These are phyloP conservation scores for Tricholoma sp. DNA, from an alignment of 768 basidiomycete species.

Conservation along the genomic window DNA sequence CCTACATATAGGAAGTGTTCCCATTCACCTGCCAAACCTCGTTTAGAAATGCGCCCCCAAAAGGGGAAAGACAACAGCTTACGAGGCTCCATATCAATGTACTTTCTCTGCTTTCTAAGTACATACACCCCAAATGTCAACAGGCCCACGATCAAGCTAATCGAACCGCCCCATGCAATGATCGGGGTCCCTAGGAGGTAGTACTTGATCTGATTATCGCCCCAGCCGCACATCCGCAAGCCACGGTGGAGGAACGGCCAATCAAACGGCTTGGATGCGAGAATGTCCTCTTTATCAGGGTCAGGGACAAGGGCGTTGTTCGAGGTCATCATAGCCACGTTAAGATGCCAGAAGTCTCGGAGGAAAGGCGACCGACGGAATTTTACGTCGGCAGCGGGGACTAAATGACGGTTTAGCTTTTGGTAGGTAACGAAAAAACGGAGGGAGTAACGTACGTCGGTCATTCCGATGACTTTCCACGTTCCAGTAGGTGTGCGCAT, in stretches of 20 bases:
- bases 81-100: slow-evolving; percentile 87
- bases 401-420: slow-evolving; percentile 32
- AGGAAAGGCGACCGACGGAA: slow-evolving; percentile 89
- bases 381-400: slow-evolving; percentile 78
- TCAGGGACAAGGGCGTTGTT: slow-evolving; percentile 98
- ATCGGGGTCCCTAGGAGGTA: slow-evolving; percentile 92
- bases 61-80: slow-evolving; percentile 25
- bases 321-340: slow-evolving; percentile 99
- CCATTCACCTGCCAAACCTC: slow-evolving; percentile 65
- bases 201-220: slow-evolving; percentile 80
- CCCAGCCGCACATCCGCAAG: slow-evolving; percentile 97
- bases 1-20: slow-evolving; percentile 91
- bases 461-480: slow-evolving; percentile 98
- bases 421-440: neutral
- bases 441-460: slow-evolving; percentile 55
- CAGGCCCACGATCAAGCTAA: slow-evolving; percentile 56
- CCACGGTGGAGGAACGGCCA: slow-evolving; percentile 93
- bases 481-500: slow-evolving; percentile 94
- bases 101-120: slow-evolving; percentile 81
- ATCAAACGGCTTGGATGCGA: slow-evolving; percentile 87
- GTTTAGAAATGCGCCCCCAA: neutral
- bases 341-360: slow-evolving; percentile 97
- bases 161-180: slow-evolving; percentile 82
- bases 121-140: slow-evolving; percentile 62
- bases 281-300: slow-evolving; percentile 97